These are phyloP conservation scores for Russula vinacea DNA, from an alignment of 768 basidiomycete species.

Conservation along the genomic window DNA sequence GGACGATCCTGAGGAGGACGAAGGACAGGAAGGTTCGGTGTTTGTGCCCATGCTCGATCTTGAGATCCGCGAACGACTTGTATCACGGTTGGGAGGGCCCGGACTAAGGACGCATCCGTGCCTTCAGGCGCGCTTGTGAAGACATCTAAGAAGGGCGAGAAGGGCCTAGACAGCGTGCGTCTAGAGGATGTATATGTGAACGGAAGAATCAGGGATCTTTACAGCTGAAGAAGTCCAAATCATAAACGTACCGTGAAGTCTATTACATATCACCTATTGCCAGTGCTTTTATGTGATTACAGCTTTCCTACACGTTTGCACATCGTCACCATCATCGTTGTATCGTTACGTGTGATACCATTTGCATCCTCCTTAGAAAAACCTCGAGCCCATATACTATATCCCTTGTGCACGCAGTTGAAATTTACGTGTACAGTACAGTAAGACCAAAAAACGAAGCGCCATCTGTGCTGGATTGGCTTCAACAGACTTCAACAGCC, in stretches of 20 bases:
- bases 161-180: constrained; percentile 34
- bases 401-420: no score
- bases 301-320: not conserved
- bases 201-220: constrained; percentile 37
- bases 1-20: constrained; percentile 34
- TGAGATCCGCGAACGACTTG: constrained; percentile 58
- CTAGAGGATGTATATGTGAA: constrained; percentile 34
- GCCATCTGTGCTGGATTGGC: no score
- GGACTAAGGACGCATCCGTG: constrained; percentile 51
- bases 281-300: no score
- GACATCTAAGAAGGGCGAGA: constrained; percentile 44
- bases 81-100: constrained; percentile 91
- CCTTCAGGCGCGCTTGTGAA: constrained; percentile 58
- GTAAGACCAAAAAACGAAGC: constrained; percentile 27
- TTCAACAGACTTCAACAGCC: no score
- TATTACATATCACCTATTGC: not conserved
- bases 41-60: constrained; percentile 50
- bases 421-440: constrained; percentile 6
- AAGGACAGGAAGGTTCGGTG: constrained; percentile 41
- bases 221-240: not conserved
- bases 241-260: no score
- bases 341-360: not conserved
- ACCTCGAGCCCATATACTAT: no score
- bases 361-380: no score
- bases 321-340: not conserved